Evolutionary conservation across 768 basidiomycete species (phyloP), one percentile per base, ranked within the genome.

Genomic region (Macrolepiota fuliginosa): DNA sequence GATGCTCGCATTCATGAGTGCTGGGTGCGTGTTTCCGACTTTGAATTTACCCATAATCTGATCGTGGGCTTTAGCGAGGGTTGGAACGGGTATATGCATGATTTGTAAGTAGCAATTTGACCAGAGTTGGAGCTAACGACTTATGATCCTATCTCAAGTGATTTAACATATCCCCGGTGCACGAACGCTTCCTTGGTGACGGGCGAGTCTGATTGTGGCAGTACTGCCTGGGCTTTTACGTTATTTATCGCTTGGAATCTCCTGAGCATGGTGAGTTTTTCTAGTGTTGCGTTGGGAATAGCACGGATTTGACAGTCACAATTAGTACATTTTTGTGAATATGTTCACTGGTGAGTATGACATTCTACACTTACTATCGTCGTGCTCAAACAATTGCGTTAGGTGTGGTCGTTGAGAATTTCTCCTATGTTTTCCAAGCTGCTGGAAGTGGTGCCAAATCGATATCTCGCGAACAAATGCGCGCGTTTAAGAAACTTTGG

Each of bases 1-100:
- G 45, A 95, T 97, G 91, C 76, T 98, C 50, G 85, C 89, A 1
- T 94, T 97, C 74, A 93, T 94, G 84, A 95, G 90, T 63, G 91
- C 92, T 35, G 96, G 95, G 94, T 96, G 71, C 65, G 85, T 65
- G 22, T 63, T 35, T 36, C 39, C 19, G 53, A 47, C 12, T 47
- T 49, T 52, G 58, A n/a, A 39, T 24, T 50, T 47, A 42, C 22
- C 58, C 52, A 55, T 55, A 50, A 70, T 39, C 61, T 65, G 32
- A 66, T 54, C 50, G 50, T 57, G 29, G 17, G 17, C 56, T 65
- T 6, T 65, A 95, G 95, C 9, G 96, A 98, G 72, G 93, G 88
- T 0, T 98, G 96, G 96, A 98, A 98, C 71, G 87, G 89, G 67
- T 97, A 89, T 72, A 98, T 98, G 96, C 96, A 98, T 70, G 92